These are phyloP conservation scores for Colletotrichum sp. DNA, from an alignment of 2,329 filamentous ascomycete genomes.

Conservation along the genomic window DNA sequence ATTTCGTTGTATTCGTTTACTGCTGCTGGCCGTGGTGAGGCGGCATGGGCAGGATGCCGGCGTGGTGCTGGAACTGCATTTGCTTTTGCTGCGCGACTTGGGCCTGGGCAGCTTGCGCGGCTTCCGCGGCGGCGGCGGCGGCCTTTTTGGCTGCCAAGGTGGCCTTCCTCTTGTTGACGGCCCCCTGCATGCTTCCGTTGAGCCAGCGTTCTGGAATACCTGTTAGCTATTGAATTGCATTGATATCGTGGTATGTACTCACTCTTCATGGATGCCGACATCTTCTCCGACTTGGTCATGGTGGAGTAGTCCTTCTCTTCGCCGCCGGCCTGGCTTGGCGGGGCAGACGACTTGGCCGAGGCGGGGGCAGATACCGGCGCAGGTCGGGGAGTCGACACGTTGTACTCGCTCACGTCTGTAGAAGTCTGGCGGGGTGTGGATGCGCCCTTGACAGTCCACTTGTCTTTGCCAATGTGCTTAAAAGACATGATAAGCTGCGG, in stretches of 20 bases:
- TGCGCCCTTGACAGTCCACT: slow-evolving; percentile 4
- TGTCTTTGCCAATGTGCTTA: slow-evolving; percentile 8
- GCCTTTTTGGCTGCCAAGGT: slow-evolving; percentile 65
- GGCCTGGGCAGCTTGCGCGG: not conserved
- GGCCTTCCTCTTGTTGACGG: slow-evolving; percentile 65
- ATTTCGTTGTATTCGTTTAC: not conserved
- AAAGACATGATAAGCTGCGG: slow-evolving; percentile 11
- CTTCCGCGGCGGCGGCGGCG: slow-evolving; percentile 41
- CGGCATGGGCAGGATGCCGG: not conserved
- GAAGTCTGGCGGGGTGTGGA: slow-evolving; percentile 12
- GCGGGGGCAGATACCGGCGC: slow-evolving; percentile 14
- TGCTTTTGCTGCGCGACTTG: not conserved
- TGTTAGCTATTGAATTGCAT: slow-evolving; percentile 26
- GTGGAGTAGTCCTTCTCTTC: slow-evolving; percentile 62
- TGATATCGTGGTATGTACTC: slow-evolving; percentile 30
- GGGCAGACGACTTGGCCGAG: slow-evolving; percentile 17
- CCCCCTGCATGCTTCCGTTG: slow-evolving; percentile 63
- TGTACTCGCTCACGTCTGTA: slow-evolving; percentile 10
- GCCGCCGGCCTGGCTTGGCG: slow-evolving; percentile 19
- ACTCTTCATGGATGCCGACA: slow-evolving; percentile 71
- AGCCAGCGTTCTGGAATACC: slow-evolving; percentile 57
- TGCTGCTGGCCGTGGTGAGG: not conserved
- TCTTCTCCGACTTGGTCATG: slow-evolving; percentile 71
- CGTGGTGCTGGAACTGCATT: slow-evolving; percentile 6
- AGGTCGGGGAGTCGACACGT: slow-evolving; percentile 6